A percentile compares a stretch with the other conserved stretches of the same genome.
These are phyloP conservation scores for Amanita fuliginea DNA, from an alignment of 768 basidiomycete species.

Conservation along the genomic window DNA sequence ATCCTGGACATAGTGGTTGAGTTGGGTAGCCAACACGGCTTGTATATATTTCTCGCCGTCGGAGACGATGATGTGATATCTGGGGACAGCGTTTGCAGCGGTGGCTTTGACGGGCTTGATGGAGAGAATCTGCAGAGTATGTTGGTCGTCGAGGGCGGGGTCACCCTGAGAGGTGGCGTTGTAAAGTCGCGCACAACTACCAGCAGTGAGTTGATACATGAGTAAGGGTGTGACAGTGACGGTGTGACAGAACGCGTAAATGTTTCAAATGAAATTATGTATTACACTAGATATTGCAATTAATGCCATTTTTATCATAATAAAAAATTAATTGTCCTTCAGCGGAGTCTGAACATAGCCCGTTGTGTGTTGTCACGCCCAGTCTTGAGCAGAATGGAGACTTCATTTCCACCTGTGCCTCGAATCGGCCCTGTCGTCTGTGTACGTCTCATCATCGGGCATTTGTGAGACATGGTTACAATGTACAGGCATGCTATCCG, in stretches of 20 bases:
- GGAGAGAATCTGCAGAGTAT: conserved; percentile 70
- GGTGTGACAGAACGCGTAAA: neutral
- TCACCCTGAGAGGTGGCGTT: conserved; percentile 31
- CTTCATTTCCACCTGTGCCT: conserved; percentile 86
- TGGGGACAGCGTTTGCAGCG: conserved; percentile 29
- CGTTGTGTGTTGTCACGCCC: conserved; percentile 81
- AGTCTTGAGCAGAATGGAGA: conserved; percentile 76
- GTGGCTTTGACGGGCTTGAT: conserved; percentile 60
- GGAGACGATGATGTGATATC: conserved; percentile 78
- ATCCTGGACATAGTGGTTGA: conserved; percentile 64
- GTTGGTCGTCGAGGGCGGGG: conserved; percentile 28
- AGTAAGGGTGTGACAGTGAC: conserved; percentile 12
- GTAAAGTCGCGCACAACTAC: conserved; percentile 42
- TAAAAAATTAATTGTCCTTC: neutral
- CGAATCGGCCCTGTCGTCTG: conserved; percentile 43
- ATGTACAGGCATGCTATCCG: conserved; percentile 82
- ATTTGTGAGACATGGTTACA: conserved; percentile 69
- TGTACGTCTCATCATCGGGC: conserved; percentile 41
- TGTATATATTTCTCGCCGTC: conserved; percentile 84
- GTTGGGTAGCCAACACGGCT: conserved; percentile 90
- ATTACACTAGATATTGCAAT: neutral
- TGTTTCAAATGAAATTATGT: no score
- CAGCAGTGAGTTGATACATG: conserved; percentile 42
- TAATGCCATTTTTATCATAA: neutral
- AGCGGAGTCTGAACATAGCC: conserved; percentile 34